Conservation (phyloP, 768 basidiomycete genomes). For the Cyathus striatus region DNA sequence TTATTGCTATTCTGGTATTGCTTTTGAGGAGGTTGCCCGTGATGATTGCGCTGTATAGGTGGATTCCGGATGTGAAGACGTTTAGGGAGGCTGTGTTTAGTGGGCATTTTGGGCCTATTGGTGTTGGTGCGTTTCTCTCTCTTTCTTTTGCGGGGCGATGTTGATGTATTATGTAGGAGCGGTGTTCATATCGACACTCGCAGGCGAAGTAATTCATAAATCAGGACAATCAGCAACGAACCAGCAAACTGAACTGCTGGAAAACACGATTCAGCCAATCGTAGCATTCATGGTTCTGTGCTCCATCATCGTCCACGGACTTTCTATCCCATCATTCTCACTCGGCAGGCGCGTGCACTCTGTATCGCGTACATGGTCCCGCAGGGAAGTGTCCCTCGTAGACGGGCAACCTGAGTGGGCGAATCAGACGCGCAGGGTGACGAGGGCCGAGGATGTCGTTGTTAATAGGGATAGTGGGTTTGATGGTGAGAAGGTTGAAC, state of each 20-base stretch:
- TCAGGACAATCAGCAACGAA: slow-evolving; percentile 36
- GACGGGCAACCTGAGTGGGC: slow-evolving; percentile 70
- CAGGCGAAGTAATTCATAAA: slow-evolving; percentile 51
- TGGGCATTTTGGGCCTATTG: slow-evolving; percentile 93
- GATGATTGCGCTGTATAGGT: slow-evolving; percentile 81
- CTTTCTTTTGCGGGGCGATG: slow-evolving; percentile 4
- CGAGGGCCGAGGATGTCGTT: slow-evolving; percentile 70
- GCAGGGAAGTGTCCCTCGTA: slow-evolving; percentile 46
- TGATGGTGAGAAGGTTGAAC: slow-evolving; percentile 25
- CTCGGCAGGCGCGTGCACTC: slow-evolving; percentile 88
- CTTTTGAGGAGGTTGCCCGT: slow-evolving; percentile 78
- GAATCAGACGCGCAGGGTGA: slow-evolving; percentile 65
- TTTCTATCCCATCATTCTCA: slow-evolving; percentile 94
- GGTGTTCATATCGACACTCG: slow-evolving; percentile 88
- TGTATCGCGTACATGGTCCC: slow-evolving; percentile 85
- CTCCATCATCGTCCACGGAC: slow-evolving; percentile 82
- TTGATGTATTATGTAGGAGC: slow-evolving; percentile 47
- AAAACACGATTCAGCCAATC: slow-evolving; percentile 83
- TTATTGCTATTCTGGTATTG: slow-evolving; percentile 79
- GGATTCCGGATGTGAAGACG: slow-evolving; percentile 96
- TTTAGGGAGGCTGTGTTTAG: slow-evolving; percentile 90
- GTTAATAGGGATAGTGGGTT: slow-evolving; percentile 75
- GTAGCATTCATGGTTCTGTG: slow-evolving; percentile 92
- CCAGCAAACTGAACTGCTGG: slow-evolving; percentile 60
- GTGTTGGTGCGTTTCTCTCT: slow-evolving; percentile 46